Evolutionary conservation across 2,329 filamentous ascomycete genomes (phyloP).

Genomic region (Fusarium sarcochroum): DNA sequence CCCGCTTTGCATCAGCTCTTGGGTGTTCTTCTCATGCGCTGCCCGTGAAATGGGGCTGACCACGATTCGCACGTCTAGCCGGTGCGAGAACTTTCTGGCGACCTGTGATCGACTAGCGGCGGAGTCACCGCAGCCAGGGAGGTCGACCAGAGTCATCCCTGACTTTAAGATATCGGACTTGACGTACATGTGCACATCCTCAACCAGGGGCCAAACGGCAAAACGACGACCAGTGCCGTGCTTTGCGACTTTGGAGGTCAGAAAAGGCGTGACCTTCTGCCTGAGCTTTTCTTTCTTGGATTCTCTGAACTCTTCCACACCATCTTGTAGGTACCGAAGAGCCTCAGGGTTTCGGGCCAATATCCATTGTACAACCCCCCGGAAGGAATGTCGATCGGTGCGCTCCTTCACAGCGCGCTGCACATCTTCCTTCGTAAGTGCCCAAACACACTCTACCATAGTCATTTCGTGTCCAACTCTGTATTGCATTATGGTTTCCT

Average conservation of each 20-base stretch:
- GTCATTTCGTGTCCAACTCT: no score
- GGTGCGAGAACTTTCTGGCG: slow-evolving; percentile 32
- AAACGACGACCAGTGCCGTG: slow-evolving; percentile 27
- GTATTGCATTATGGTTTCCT: no score
- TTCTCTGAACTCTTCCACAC: no score
- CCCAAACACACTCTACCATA: no score
- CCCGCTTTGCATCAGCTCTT: slow-evolving; percentile 40
- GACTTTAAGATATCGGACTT: slow-evolving; percentile 61
- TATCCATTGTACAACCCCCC: no score
- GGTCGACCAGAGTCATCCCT: slow-evolving; percentile 66
- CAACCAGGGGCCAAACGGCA: slow-evolving; percentile 56
- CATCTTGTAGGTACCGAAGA: no score
- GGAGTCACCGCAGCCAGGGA: slow-evolving; percentile 66
- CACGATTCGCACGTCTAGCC: slow-evolving; percentile 48
- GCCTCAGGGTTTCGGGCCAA: no score
- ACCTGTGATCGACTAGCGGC: slow-evolving; percentile 46
- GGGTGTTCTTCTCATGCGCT: slow-evolving; percentile 43
- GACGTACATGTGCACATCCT: slow-evolving; percentile 58
- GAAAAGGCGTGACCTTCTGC: slow-evolving; percentile 43
- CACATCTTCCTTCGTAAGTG: no score
- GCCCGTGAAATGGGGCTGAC: slow-evolving; percentile 48
- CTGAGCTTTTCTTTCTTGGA: no score
- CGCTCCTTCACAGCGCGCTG: no score
- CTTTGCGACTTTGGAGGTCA: slow-evolving; percentile 41
- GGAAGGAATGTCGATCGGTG: no score